Percentiles rank a stretch among this genome's conserved stretches.
phyloP scores from a whole-genome alignment of 2,329 filamentous ascomycete genomes.

The Fusarium verticillioides region DNA sequence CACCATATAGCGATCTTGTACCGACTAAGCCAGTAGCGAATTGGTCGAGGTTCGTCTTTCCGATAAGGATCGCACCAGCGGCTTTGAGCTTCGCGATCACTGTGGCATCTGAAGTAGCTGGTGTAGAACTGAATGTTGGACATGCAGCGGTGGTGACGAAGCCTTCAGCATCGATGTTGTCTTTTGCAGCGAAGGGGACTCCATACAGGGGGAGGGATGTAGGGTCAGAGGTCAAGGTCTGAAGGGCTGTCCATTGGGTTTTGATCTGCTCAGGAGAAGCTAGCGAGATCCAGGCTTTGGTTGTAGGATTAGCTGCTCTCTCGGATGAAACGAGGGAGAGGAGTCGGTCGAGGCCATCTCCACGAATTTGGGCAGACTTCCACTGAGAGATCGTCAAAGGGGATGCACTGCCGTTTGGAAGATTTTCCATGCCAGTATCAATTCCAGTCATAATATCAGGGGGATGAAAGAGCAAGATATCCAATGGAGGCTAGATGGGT shows the following conservation, averaged over 20 bases:
- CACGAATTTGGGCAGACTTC: constrained; percentile 41
- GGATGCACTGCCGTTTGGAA: not conserved
- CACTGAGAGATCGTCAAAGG: constrained; percentile 42
- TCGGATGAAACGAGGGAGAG: constrained; percentile 40
- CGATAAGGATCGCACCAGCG: constrained; percentile 66
- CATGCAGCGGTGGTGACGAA: constrained; percentile 65
- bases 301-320: constrained; percentile 25
- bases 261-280: constrained; percentile 45
- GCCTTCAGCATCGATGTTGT: constrained; percentile 64
- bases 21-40: constrained; percentile 72
- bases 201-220: constrained; percentile 61
- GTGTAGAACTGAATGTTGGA: constrained; percentile 58
- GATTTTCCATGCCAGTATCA: not conserved
- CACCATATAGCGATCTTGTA: constrained; percentile 69
- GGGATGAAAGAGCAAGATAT: not conserved
- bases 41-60: constrained; percentile 71
- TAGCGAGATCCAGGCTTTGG: constrained; percentile 48
- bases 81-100: constrained; percentile 61
- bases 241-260: constrained; percentile 30
- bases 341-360: constrained; percentile 45
- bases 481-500: too few species aligned
- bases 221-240: constrained; percentile 4
- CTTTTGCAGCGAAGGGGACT: constrained; percentile 67
- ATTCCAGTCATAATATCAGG: not conserved
- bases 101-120: constrained; percentile 57